These are phyloP conservation scores for Aspergillus spinulosporus DNA, from an alignment of 2,329 filamentous ascomycete species.

Conservation along the genomic window DNA sequence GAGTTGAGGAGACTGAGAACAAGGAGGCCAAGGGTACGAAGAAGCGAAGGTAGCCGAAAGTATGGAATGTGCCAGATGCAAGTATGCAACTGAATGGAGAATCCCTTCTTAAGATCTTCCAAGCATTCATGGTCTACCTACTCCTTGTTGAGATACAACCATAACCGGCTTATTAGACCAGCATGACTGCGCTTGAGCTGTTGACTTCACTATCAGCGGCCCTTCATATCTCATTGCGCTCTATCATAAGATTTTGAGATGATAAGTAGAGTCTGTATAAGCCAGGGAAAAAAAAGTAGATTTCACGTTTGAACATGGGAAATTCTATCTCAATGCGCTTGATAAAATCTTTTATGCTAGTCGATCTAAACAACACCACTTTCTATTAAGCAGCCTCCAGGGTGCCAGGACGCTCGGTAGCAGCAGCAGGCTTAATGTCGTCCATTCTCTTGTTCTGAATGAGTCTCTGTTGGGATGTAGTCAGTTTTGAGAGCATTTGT, in stretches of 20 bases:
- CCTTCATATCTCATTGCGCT: not conserved
- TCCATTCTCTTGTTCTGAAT: constrained; percentile 46
- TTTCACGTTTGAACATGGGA: constrained; percentile 7
- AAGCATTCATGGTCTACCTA: not conserved
- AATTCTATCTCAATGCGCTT: constrained; percentile 17
- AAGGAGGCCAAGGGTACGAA: constrained; percentile 16
- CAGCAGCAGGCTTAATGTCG: constrained; percentile 42
- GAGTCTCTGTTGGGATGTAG: constrained; percentile 34
- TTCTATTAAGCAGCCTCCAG: constrained; percentile 36
- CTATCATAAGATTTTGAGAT: constrained; percentile 5
- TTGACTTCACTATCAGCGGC: not conserved
- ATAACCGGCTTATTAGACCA: not conserved
- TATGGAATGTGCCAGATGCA: not conserved
- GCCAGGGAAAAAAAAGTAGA: constrained; percentile 1
- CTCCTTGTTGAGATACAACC: not conserved
- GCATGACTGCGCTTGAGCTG: constrained; percentile 3
- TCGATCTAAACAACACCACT: no score
- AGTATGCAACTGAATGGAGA: not conserved
- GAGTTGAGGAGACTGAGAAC: constrained; percentile 14
- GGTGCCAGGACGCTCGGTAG: constrained; percentile 44
- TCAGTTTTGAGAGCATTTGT: constrained; percentile 17
- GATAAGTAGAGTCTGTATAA: constrained; percentile 4
- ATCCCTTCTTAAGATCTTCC: not conserved
- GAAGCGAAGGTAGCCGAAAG: constrained; percentile 16
- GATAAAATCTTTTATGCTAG: constrained; percentile 16